Evolutionary conservation across 1,284 basidiomycete genomes (phyloP).

Genomic region (Puccinia coronata): DNA sequence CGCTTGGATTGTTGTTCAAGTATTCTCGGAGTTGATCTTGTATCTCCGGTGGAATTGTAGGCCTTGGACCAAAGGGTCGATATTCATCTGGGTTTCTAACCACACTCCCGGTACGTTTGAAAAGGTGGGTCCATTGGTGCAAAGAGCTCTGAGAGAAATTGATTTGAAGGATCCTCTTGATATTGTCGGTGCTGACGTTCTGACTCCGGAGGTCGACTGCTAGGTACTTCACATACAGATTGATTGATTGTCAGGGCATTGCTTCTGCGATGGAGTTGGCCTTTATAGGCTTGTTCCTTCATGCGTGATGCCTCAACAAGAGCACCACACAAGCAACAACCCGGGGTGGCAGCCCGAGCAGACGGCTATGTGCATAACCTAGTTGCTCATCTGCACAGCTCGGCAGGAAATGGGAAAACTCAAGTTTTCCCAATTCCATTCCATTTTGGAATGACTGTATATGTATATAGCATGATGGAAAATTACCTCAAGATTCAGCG

Average conservation of each 20-base stretch:
- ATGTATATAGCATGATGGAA: constrained; percentile 69
- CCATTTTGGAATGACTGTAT: neutral
- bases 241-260: neutral
- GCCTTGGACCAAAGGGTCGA: neutral
- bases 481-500: constrained; percentile 66
- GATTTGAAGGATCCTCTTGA: neutral
- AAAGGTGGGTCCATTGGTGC: neutral
- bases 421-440: neutral
- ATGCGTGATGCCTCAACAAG: neutral
- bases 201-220: neutral
- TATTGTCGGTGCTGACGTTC: neutral
- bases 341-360: neutral
- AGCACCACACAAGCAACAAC: neutral
- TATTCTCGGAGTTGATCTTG: neutral
- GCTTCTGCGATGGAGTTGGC: neutral
- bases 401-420: neutral
- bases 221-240: neutral
- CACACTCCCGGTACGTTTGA: neutral
- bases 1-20: neutral
- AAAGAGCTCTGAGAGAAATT: neutral
- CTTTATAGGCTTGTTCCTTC: neutral
- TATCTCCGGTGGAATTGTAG: neutral
- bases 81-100: neutral
- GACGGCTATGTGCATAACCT: neutral
- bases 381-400: neutral